Base-by-base conservation (phyloP, 2,329 filamentous ascomycete genomes). In the Apiospora hydei region DNA sequence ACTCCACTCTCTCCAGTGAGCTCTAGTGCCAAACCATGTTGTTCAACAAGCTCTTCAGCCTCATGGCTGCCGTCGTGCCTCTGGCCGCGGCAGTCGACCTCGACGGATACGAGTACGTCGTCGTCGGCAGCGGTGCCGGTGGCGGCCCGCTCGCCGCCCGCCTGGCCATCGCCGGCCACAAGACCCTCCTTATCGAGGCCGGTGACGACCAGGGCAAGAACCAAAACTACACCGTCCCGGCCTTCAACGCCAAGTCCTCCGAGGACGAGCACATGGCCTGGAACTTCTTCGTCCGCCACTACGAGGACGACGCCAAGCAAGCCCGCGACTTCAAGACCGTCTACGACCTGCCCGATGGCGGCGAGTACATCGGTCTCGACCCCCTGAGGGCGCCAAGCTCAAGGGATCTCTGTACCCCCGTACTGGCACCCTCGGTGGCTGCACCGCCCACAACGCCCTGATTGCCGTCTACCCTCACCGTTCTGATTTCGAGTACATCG, bases 211-310 rank as follows among this genome's bases (percentile, higher is more conserved):
- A 89, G 74, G 86, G 84, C 24, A 81, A 82, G 64, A 80, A 77
- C 67, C 77, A 82, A 74, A 85, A 87, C 77, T 86, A 88, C 75
- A 84, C 85, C 4, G 84, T 90, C 7, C 88, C 89, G 11, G 84
- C 87, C 1, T 85, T 87, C 77, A 84, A 85, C 18, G 83, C 84
- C 49, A 82, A 84, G 49, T 83, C 86, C 3, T 88, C 87, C 24
- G 87, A 91, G 75, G 87, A 90, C 72, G 81, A 82, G 14, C 82
- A 83, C n/a, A 83, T 89, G 75, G 79, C 84, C 44, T 92, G 90
- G 90, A 87, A 91, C 81, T 91, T 89, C 80, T 92, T 87, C 73
- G 88, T 91, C 51, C 84, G 85, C 53, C 89, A 91, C 78, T 91
- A 90, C 76, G 82, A 84, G 18, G 85, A 90, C 72, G 81, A 88